Evolutionary conservation across 495 filamentous ascomycete genomes (phyloP).

Genomic region (Penicillium coprophilum): DNA sequence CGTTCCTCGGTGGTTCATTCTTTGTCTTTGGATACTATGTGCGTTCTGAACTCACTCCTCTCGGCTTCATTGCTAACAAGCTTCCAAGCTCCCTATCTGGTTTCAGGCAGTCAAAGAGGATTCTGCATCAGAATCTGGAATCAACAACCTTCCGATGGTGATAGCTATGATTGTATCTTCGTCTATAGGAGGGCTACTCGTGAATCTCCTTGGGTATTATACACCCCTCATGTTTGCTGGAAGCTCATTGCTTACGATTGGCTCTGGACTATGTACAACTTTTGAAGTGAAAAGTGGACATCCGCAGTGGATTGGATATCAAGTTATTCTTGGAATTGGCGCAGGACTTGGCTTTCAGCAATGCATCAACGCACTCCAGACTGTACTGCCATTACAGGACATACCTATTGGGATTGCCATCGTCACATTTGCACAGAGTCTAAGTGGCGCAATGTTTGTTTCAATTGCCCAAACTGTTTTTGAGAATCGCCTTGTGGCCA

Average conservation of each 20-base stretch:
- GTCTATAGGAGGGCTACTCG: conserved; percentile 57
- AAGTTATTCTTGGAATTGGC: conserved; percentile 67
- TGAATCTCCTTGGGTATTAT: conserved; percentile 71
- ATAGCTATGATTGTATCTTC: conserved; percentile 61
- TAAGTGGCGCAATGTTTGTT: conserved; percentile 74
- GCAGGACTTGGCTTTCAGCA: conserved; percentile 69
- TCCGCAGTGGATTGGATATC: conserved; percentile 72
- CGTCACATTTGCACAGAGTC: conserved; percentile 68
- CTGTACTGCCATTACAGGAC: conserved; percentile 59
- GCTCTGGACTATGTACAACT: conserved; percentile 67
- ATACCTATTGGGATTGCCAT: conserved; percentile 66
- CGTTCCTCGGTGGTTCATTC: conserved; percentile 61
- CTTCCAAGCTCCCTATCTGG: conserved; percentile 72
- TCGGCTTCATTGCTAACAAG: conserved; percentile 5
- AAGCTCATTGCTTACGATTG: conserved; percentile 59
- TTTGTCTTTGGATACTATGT: conserved; percentile 62
- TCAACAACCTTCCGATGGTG: conserved; percentile 74
- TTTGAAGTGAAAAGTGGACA: conserved; percentile 53
- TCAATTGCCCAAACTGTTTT: conserved; percentile 77
- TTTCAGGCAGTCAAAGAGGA: conserved; percentile 81
- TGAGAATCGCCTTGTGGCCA: conserved; percentile 62
- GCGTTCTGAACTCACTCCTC: conserved; percentile 8
- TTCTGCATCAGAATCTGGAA: conserved; percentile 67
- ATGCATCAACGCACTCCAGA: conserved; percentile 66
- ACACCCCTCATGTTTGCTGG: conserved; percentile 67